Conservation (phyloP, 495 filamentous ascomycete species). For the Platismatia glauca region DNA sequence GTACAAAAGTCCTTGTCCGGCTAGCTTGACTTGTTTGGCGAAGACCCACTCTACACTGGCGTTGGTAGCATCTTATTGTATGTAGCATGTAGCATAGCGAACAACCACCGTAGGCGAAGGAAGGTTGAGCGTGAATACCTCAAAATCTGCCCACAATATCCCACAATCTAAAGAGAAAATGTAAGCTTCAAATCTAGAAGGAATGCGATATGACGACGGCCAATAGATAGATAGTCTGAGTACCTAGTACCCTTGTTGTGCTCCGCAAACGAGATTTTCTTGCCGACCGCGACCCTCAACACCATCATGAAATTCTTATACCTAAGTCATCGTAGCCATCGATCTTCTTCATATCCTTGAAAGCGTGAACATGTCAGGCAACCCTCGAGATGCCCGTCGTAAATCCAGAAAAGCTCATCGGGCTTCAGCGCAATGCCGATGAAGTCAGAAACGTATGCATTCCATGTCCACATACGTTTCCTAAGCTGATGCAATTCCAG, state of each 20-base stretch:
- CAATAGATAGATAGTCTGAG: not conserved
- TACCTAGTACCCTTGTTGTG: not conserved
- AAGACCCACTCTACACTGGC: conserved; percentile 10
- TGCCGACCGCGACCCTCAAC: not conserved
- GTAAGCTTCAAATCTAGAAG: not conserved
- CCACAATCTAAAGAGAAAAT: not conserved
- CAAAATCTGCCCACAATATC: not conserved
- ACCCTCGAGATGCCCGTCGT: conserved; percentile 71
- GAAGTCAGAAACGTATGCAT: conserved; percentile 76
- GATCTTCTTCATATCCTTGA: not conserved
- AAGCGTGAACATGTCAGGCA: conserved; percentile 1
- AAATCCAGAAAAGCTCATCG: conserved; percentile 73
- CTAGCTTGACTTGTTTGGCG: not conserved
- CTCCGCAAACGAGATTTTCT: not conserved
- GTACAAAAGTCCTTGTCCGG: conserved; percentile 5
- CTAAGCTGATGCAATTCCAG: conserved; percentile 42
- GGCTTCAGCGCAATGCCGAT: conserved; percentile 73
- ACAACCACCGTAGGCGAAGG: not conserved
- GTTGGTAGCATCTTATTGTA: not conserved
- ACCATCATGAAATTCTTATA: not conserved
- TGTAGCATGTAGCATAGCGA: conserved; percentile 11
- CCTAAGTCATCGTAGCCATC: not conserved
- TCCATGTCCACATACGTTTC: conserved; percentile 26
- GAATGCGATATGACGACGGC: not conserved
- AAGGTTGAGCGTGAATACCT: not conserved